A percentile compares a stretch with the other conserved stretches of the same genome.
These are phyloP conservation scores for Beauveria bassiana DNA, from an alignment of 2,329 filamentous ascomycete genomes.

Conservation along the genomic window DNA sequence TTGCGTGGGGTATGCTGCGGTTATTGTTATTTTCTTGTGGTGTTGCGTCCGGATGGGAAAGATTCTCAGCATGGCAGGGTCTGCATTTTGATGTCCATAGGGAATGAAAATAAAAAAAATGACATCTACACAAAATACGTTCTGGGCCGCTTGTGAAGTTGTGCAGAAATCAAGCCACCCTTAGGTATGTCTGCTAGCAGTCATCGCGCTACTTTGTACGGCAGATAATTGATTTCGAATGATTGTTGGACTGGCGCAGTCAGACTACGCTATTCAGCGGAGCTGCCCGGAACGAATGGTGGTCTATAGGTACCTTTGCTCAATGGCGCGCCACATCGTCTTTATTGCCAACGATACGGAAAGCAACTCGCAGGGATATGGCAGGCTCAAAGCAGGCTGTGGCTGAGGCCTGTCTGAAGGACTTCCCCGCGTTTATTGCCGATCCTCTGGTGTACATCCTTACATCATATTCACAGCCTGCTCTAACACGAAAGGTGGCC, in stretches of 20 bases:
- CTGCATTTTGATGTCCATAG: constrained; percentile 15
- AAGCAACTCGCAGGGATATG: background rate
- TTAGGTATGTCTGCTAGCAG: too few species aligned
- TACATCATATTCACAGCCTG: background rate
- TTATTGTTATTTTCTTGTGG: constrained; percentile 34
- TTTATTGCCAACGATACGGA: background rate
- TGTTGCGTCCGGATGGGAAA: constrained; percentile 37
- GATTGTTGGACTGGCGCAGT: background rate
- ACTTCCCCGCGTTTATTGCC: background rate
- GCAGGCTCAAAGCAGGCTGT: background rate
- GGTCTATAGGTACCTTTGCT: too few species aligned
- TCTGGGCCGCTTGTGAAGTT: background rate
- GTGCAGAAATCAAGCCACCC: too few species aligned
- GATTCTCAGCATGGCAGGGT: constrained; percentile 33
- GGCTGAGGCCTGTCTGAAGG: background rate
- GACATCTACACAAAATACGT: constrained; percentile 8
- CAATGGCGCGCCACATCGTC: background rate
- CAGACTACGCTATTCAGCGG: too few species aligned
- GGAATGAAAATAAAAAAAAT: constrained; percentile 12
- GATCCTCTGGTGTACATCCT: background rate
- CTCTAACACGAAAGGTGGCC: background rate
- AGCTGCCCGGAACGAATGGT: too few species aligned
- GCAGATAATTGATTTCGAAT: background rate
- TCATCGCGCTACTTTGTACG: background rate
- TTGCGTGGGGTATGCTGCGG: constrained; percentile 14